Conservation (phyloP, 1,139 yeast genomes). For the Yamadazyma diddensiae region DNA sequence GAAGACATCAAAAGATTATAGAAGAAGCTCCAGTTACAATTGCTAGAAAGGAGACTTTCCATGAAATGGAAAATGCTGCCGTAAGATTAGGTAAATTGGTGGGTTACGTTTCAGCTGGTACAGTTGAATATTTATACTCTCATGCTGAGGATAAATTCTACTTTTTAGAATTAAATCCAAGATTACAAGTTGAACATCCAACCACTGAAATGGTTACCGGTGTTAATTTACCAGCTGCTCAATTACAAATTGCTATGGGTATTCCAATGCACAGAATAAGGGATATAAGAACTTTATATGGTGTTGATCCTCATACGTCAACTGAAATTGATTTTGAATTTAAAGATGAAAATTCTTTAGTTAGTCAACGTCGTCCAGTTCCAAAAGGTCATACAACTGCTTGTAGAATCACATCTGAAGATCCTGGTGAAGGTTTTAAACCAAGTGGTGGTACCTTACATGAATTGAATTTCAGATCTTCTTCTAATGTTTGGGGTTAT, state of each 20-base stretch:
- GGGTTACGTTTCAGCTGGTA: conserved; percentile 98
- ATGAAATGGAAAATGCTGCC: conserved; percentile 93
- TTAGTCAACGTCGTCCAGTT: conserved; percentile 83
- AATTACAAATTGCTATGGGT: conserved; percentile 98
- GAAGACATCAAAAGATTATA: conserved; percentile 95
- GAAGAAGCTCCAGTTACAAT: conserved; percentile 97
- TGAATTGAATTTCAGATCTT: conserved; percentile 93
- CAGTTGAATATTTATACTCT: conserved; percentile 94
- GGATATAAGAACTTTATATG: conserved; percentile 89
- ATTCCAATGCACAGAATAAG: conserved; percentile 92
- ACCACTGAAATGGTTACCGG: conserved; percentile 99
- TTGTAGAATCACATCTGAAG: conserved; percentile 97
- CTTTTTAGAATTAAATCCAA: conserved; percentile 93
- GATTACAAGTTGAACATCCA: conserved; percentile 99
- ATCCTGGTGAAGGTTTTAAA: conserved; percentile 98
- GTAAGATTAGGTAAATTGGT: conserved; percentile 94
- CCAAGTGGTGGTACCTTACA: conserved; percentile 97
- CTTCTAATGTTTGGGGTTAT: conserved; percentile 98
- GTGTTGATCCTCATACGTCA: conserved; percentile 91
- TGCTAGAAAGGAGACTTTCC: conserved; percentile 83
- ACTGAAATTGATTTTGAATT: conserved; percentile 92
- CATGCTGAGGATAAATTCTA: conserved; percentile 92
- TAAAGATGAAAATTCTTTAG: conserved; percentile 64
- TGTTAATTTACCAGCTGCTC: conserved; percentile 96
- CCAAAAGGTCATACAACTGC: conserved; percentile 99